Percentiles rank a stretch among this genome's conserved stretches.
Conservation (phyloP, 805 yeast genomes). For the Candida nanaspora region DNA sequence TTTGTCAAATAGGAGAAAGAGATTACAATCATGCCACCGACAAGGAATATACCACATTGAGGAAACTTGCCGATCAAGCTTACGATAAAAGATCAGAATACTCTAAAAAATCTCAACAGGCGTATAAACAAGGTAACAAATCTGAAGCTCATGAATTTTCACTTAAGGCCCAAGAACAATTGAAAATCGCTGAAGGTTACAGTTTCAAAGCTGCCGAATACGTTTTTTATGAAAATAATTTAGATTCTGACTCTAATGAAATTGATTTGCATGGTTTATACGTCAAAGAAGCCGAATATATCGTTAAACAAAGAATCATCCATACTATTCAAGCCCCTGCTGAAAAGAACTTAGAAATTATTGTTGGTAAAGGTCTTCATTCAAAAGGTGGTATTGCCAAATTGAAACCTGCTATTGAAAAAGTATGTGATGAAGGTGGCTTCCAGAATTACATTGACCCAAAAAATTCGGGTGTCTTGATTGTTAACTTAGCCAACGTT, state of each 20-base stretch:
- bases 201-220: slow-evolving; percentile 84
- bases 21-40: slow-evolving; percentile 76
- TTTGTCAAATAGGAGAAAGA: slow-evolving; percentile 13
- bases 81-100: slow-evolving; percentile 47
- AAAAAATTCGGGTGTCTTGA: slow-evolving; percentile 74
- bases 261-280: slow-evolving; percentile 90
- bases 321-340: slow-evolving; percentile 47
- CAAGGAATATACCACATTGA: slow-evolving; percentile 49
- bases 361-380: slow-evolving; percentile 91
- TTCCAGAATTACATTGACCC: slow-evolving; percentile 57
- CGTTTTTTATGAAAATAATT: slow-evolving; percentile 81
- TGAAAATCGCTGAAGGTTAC: slow-evolving; percentile 53
- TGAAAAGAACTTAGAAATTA: slow-evolving; percentile 64
- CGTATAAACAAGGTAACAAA: slow-evolving; percentile 70
- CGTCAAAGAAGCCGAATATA: slow-evolving; percentile 80
- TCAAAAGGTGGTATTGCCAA: slow-evolving; percentile 78
- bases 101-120: slow-evolving; percentile 65
- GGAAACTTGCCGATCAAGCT: slow-evolving; percentile 65
- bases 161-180: slow-evolving; percentile 55
- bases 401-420: slow-evolving; percentile 82
- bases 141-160: slow-evolving; percentile 67
- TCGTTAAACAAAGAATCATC: slow-evolving; percentile 66
- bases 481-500: slow-evolving; percentile 54
- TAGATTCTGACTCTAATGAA: slow-evolving; percentile 79
- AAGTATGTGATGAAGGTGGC: slow-evolving; percentile 59